Conservation (phyloP, 345 rosid species). For the Ricinus communis region DNA sequence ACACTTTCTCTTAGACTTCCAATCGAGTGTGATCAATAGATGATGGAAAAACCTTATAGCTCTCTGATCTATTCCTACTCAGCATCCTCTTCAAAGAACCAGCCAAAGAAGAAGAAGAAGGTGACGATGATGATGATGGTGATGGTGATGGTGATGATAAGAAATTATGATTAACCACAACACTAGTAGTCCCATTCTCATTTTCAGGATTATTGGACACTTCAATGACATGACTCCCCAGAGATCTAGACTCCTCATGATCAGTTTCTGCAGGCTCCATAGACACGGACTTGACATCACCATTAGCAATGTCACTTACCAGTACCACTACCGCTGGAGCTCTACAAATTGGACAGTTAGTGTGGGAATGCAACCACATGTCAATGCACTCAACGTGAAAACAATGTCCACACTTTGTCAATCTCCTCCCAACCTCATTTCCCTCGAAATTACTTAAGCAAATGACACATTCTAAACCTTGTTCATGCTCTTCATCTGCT, state of each 20-base stretch:
- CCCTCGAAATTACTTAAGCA: constrained; percentile 67
- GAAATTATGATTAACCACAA: constrained; percentile 2
- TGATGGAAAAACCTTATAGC: constrained; percentile 42
- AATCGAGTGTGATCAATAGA: constrained; percentile 2
- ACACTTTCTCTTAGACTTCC: constrained; percentile 24
- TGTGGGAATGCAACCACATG: constrained; percentile 73
- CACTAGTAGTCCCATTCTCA: constrained; percentile 17
- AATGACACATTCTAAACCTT: constrained; percentile 60
- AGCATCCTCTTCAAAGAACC: constrained; percentile 59
- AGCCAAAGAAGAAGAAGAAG: constrained; percentile 37
- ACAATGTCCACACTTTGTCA: constrained; percentile 62
- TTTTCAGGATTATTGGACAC: constrained; percentile 17
- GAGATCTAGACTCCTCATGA: constrained; percentile 16
- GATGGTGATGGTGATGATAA: constrained; percentile 12
- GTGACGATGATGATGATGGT: constrained; percentile 13
- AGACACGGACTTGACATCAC: constrained; percentile 15
- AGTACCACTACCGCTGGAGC: constrained; percentile 36
- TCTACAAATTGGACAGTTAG: constrained; percentile 75
- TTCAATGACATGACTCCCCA: constrained; percentile 12
- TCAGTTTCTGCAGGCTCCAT: constrained; percentile 22
- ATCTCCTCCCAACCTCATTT: constrained; percentile 53
- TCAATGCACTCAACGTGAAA: constrained; percentile 84
- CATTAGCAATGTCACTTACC: constrained; percentile 1
- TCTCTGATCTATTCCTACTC: constrained; percentile 61
- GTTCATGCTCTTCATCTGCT: constrained; percentile 23